Base-by-base conservation (phyloP, 1,284 basidiomycete genomes). In the Naganishia sp. region DNA sequence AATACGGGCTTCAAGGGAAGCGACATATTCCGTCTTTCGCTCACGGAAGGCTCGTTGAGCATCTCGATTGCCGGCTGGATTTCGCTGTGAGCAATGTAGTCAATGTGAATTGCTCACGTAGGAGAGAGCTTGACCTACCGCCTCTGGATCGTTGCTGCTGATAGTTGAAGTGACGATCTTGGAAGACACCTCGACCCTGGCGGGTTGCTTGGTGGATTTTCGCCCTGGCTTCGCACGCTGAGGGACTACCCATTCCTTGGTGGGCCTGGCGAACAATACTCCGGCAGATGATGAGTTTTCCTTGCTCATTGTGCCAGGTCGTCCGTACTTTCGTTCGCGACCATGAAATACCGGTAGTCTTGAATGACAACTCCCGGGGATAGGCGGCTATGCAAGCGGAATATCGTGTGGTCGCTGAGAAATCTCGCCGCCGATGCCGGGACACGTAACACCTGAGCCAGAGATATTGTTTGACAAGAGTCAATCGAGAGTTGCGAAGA, bases 11-110 rank as follows among this genome's bases (percentile, higher is more conserved):
- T 94, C 91, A 42, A 94, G 85, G 63, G 93, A 92, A n/a, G 88
- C 86, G 49, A 94, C 87, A 74, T 94, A 92, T 28, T 89, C 88
- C 75, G 94, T 91, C 76, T 91, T 92, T 67, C 92, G 86, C 73
- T 94, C 92, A 45, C 92, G 86, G 78, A 94, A 94, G 4, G 92
- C 92, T 52, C 92, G 87, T 76, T 95, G 92, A 5, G 91, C 91
- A 46, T 90, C 90, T 70, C 92, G 73, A 71, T 80, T 94, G 70
- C 42, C 46, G 49, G 45, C 61, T 54, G 57, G 68, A 54, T 68
- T 57, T 33, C 42, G 43, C 44, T 66, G 53, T 39, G 15, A n/a
- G 39, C 28, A 49, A 50, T 54, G 16, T 42, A n/a, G 31, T 57
- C 18, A 46, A 11, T 2, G 10, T n/a, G 36, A 18, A 28, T 25